Percentiles rank a stretch among this genome's conserved stretches.
Evolutionary conservation across 805 yeast genomes (phyloP).

Genomic region (Ogataea nonfermentans): DNA sequence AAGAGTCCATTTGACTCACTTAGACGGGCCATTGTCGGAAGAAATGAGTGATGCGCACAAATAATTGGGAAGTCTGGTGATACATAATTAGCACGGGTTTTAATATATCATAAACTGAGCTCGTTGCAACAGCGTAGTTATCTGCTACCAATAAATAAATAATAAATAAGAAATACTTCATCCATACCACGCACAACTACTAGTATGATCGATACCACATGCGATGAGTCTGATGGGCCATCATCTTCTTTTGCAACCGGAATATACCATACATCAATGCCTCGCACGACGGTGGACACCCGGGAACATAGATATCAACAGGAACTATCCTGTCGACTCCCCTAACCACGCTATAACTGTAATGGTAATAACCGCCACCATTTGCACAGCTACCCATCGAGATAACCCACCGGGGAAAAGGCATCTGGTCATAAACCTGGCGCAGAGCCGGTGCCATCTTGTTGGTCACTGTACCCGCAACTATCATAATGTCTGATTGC

Average conservation of each 20-base stretch:
- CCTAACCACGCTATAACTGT: slow-evolving; percentile 83
- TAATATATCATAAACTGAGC: background rate
- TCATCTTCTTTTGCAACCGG: slow-evolving; percentile 88
- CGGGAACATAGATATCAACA: slow-evolving; percentile 88
- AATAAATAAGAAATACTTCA: slow-evolving; percentile 2
- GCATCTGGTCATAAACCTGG: slow-evolving; percentile 93
- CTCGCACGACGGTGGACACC: slow-evolving; percentile 90
- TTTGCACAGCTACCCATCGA: slow-evolving; percentile 94
- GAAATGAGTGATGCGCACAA: slow-evolving; percentile 11
- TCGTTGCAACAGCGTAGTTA: background rate
- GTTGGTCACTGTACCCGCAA: slow-evolving; percentile 87
- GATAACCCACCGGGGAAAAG: slow-evolving; percentile 92
- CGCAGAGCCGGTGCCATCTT: slow-evolving; percentile 93
- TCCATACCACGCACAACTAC: too few relatives aligned
- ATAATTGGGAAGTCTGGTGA: slow-evolving; percentile 1
- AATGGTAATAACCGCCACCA: slow-evolving; percentile 92
- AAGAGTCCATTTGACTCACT: slow-evolving; percentile 64
- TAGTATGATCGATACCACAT: slow-evolving; percentile 72
- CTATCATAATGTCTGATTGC: slow-evolving; percentile 89
- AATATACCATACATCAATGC: slow-evolving; percentile 89
- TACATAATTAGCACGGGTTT: too few relatives aligned
- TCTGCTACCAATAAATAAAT: slow-evolving; percentile 6
- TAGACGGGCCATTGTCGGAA: slow-evolving; percentile 50
- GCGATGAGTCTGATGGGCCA: slow-evolving; percentile 74
- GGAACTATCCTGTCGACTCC: slow-evolving; percentile 90